phyloP scores from a whole-genome alignment of 1,284 basidiomycete species.

The Melanopsichium pennsylvanicum region DNA sequence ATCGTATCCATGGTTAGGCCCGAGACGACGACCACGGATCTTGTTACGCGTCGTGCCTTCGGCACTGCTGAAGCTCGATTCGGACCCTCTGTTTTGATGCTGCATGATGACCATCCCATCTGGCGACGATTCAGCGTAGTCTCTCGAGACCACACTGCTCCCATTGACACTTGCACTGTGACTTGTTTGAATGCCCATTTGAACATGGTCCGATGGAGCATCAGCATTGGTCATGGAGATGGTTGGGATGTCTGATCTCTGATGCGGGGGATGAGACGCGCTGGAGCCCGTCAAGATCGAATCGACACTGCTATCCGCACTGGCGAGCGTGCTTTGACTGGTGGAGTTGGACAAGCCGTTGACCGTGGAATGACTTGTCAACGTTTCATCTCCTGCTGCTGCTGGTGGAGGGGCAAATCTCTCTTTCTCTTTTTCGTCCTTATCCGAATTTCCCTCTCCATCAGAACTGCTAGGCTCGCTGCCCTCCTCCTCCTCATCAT shows the following conservation, averaged over 20 bases:
- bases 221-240: constrained; percentile 40
- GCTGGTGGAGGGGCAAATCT: neutral
- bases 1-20: constrained; percentile 28
- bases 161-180: constrained; percentile 1
- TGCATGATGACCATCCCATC: constrained; percentile 9
- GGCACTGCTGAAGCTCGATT: constrained; percentile 35
- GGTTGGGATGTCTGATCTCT: constrained; percentile 32
- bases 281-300: constrained; percentile 29
- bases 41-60: constrained; percentile 6
- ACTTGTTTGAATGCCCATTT: constrained; percentile 5
- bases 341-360: constrained; percentile 10
- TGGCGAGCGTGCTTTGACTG: constrained; percentile 26
- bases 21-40: constrained; percentile 8
- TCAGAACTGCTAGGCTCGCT: constrained; percentile 66
- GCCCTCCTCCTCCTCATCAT: constrained; percentile 64
- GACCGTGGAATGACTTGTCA: constrained; percentile 2
- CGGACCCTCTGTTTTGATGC: constrained; percentile 17
- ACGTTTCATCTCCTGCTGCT: constrained; percentile 13
- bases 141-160: constrained; percentile 12
- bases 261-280: constrained; percentile 22
- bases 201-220: constrained; percentile 4
- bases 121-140: constrained; percentile 8
- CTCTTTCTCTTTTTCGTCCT: constrained; percentile 2
- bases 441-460: no score
- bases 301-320: constrained; percentile 32